phyloP scores from a whole-genome alignment of 2,329 filamentous ascomycete species.

The Colletotrichum spinosum region DNA sequence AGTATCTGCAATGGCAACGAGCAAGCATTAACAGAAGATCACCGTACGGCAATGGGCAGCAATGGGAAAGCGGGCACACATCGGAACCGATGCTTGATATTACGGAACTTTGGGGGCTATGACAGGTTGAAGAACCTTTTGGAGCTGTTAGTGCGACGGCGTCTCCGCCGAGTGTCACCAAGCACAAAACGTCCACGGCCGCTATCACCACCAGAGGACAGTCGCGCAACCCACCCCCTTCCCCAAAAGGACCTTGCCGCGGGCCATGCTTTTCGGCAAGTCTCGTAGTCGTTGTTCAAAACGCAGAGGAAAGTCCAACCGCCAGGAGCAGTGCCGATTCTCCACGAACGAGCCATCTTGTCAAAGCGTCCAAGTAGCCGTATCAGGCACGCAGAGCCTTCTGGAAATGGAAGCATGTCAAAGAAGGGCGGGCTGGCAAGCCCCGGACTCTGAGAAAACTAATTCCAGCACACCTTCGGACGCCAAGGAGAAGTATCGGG shows the following conservation, averaged over 20 bases:
- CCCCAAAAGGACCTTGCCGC: background rate
- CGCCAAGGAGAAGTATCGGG: background rate
- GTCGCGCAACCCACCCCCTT: conserved; percentile 1
- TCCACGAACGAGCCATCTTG: background rate
- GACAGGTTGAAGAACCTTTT: conserved; percentile 15
- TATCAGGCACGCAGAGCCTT: background rate
- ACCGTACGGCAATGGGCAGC: background rate
- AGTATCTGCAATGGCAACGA: too few relatives aligned
- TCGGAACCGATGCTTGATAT: background rate
- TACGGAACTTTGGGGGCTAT: background rate
- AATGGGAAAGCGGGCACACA: background rate
- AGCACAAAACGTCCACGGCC: background rate
- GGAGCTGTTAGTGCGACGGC: conserved; percentile 2
- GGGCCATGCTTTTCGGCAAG: conserved; percentile 1
- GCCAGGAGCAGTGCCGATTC: too few relatives aligned
- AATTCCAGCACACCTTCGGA: background rate
- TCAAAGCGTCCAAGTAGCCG: conserved; percentile 1
- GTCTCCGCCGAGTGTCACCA: conserved; percentile 18
- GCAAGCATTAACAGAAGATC: background rate
- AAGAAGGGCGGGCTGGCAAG: too few relatives aligned
- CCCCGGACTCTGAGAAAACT: background rate
- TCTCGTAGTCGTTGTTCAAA: background rate
- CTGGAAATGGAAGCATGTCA: conserved; percentile 17
- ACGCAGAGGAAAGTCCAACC: too few relatives aligned
- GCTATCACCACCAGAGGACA: background rate